Evolutionary conservation across 2,329 filamentous ascomycete species (phyloP).

Genomic region (Didymellaceae sp.): DNA sequence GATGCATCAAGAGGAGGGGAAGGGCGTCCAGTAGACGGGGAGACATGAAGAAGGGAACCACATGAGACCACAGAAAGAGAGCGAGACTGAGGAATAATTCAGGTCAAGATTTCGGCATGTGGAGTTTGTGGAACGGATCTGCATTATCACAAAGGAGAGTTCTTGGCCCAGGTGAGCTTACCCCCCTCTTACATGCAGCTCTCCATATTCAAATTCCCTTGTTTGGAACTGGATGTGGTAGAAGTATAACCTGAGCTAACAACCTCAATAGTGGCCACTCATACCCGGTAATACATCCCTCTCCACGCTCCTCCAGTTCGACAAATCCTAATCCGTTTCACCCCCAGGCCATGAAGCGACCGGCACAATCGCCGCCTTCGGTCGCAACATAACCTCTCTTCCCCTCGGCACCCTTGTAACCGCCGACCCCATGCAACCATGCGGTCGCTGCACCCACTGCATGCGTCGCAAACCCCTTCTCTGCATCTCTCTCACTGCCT

Average conservation of each 20-base stretch:
- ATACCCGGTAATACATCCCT: conserved; percentile 23
- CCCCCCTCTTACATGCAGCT: not conserved
- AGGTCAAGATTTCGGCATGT: conserved; percentile 35
- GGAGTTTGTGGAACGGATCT: conserved; percentile 36
- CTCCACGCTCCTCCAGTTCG: not conserved
- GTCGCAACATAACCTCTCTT: conserved; percentile 66
- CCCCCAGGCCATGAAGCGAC: conserved; percentile 69
- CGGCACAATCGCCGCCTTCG: conserved; percentile 66
- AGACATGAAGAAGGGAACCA: too few relatives aligned
- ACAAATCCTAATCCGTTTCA: not conserved
- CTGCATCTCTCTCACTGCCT: conserved; percentile 72
- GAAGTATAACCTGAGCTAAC: not conserved
- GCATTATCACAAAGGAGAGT: conserved; percentile 37
- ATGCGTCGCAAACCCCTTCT: conserved; percentile 70
- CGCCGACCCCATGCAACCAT: conserved; percentile 69
- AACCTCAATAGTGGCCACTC: conserved; percentile 23
- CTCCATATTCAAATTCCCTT: too few relatives aligned
- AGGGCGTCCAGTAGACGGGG: too few relatives aligned
- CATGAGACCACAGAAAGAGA: too few relatives aligned
- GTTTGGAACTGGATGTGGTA: too few relatives aligned
- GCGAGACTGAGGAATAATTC: not conserved
- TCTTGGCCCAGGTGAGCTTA: conserved; percentile 25
- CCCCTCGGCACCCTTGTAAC: conserved; percentile 67
- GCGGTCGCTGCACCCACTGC: conserved; percentile 76
- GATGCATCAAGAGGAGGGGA: too few relatives aligned